Evolutionary conservation across 768 basidiomycete genomes (phyloP).

Genomic region (Mycena amicta): DNA sequence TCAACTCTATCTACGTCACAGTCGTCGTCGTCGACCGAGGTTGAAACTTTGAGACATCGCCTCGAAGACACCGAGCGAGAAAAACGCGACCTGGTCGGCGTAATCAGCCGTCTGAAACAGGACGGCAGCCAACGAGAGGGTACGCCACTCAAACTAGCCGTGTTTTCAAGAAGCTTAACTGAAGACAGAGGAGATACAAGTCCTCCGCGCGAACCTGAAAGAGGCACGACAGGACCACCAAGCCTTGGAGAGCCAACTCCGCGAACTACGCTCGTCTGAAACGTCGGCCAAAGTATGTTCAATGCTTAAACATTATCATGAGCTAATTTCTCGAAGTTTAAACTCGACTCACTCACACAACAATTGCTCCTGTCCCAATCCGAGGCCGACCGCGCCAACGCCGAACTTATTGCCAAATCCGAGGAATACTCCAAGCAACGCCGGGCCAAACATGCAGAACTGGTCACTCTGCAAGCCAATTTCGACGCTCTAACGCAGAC

Average conservation of each 20-base stretch:
- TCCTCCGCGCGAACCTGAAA: conserved; percentile 67
- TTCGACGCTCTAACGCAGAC: conserved; percentile 74
- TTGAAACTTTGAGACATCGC: conserved; percentile 58
- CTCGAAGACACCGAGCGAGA: conserved; percentile 83
- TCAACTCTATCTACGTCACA: conserved; percentile 58
- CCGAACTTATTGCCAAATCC: conserved; percentile 70
- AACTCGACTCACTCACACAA: conserved; percentile 79
- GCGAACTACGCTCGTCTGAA: conserved; percentile 74
- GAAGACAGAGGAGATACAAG: conserved; percentile 68
- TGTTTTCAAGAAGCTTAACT: conserved; percentile 6
- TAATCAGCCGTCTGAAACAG: conserved; percentile 81
- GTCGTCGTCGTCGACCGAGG: conserved; percentile 62
- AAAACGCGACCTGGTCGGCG: conserved; percentile 85
- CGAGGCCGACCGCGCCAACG: conserved; percentile 71
- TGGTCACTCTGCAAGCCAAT: conserved; percentile 72
- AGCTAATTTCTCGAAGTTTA: conserved; percentile 60
- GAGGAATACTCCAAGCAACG: conserved; percentile 86
- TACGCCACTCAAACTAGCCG: conserved; percentile 35
- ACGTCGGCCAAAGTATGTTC: conserved; percentile 70
- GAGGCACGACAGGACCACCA: conserved; percentile 77
- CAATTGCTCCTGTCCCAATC: conserved; percentile 77
- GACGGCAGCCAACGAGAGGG: conserved; percentile 77
- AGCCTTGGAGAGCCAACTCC: conserved; percentile 62
- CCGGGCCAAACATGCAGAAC: conserved; percentile 77
- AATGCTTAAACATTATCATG: conserved; percentile 2